These are phyloP conservation scores for Cladorrhinum sp. DNA, from an alignment of 2,329 filamentous ascomycete genomes.

Conservation along the genomic window DNA sequence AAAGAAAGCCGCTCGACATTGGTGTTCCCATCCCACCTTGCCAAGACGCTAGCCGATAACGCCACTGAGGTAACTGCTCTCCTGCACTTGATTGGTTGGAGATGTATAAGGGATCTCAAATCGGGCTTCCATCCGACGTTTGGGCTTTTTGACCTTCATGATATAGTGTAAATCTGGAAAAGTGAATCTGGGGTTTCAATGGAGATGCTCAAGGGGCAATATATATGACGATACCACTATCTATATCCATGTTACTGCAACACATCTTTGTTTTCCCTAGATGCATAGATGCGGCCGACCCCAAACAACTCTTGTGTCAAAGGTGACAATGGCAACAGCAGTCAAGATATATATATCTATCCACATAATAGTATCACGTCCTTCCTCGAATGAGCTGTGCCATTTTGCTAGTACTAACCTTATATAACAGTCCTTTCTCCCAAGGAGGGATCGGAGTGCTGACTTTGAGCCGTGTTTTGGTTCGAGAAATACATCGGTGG, in stretches of 20 bases:
- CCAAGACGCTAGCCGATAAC: slow-evolving; percentile 5
- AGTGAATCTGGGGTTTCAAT: not conserved
- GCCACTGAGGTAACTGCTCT: not conserved
- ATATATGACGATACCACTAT: not conserved
- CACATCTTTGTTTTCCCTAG: too few species aligned
- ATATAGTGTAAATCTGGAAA: not conserved
- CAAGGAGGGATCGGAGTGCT: too few species aligned
- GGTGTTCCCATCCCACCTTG: not conserved
- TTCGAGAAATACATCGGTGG: too few species aligned
- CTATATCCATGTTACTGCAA: not conserved
- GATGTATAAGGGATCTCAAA: not conserved
- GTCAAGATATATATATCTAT: too few species aligned
- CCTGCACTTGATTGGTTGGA: not conserved
- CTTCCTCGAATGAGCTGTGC: too few species aligned
- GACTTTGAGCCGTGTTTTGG: too few species aligned
- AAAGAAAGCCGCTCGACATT: not conserved
- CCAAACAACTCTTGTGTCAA: too few species aligned
- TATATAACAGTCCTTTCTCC: too few species aligned
- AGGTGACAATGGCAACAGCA: too few species aligned
- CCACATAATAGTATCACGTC: too few species aligned
- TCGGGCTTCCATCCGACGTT: not conserved
- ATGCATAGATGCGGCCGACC: too few species aligned
- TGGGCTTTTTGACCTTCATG: not conserved
- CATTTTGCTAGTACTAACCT: too few species aligned
- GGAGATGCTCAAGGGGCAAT: not conserved